A percentile compares a stretch with the other conserved stretches of the same genome.
phyloP scores from a whole-genome alignment of 495 filamentous ascomycete genomes.

The Immersiella caudata region DNA sequence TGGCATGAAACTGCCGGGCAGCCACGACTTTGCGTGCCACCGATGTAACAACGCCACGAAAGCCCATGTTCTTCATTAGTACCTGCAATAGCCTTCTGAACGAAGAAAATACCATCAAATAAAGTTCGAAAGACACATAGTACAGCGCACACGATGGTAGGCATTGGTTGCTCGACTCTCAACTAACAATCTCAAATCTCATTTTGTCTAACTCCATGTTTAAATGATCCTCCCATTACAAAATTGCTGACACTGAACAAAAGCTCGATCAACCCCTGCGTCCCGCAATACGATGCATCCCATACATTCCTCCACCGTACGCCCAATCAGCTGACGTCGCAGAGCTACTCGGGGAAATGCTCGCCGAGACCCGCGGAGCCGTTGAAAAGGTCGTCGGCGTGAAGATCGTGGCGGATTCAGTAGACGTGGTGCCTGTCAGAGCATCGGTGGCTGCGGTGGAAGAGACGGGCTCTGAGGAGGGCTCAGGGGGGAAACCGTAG shows the following conservation, averaged over 20 bases:
- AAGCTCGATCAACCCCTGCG: neutral
- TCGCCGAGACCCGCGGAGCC: neutral
- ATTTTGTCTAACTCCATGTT: neutral
- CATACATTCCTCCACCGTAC: neutral
- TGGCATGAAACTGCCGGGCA: no score
- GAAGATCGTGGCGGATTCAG: neutral
- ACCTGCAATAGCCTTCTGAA: no score
- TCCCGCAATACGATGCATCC: neutral
- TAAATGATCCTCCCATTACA: neutral
- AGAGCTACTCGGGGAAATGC: neutral
- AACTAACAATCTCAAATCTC: no score
- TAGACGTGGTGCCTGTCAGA: neutral
- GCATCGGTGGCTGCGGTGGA: neutral
- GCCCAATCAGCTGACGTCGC: neutral
- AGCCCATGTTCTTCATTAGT: no score
- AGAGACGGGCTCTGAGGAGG: neutral
- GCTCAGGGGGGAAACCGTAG: neutral
- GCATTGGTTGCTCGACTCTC: no score
- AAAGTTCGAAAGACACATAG: no score
- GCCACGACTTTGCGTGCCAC: no score
- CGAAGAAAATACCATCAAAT: no score
- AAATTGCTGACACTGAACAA: neutral
- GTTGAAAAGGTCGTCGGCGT: slow-evolving; percentile 2
- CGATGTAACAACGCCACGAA: no score
- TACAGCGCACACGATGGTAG: no score